These are phyloP conservation scores for Dendrocalamus sinicus DNA, from an alignment of 176 grass and related monocot species.

Conservation along the genomic window DNA sequence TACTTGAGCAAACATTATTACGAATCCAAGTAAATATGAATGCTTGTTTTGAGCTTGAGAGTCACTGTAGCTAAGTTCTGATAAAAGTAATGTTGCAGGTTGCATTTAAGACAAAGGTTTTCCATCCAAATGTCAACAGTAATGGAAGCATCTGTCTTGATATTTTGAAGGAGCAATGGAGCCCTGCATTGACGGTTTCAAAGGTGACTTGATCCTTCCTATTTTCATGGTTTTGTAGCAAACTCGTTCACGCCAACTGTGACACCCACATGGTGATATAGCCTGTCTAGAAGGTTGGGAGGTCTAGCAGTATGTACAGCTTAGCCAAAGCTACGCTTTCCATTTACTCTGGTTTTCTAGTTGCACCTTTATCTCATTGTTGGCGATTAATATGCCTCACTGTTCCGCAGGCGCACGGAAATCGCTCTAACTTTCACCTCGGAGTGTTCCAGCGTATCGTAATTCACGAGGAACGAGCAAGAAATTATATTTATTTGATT, in stretches of 20 bases:
- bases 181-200: conserved; percentile 64
- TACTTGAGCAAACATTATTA: neutral
- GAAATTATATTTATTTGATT: too few relatives aligned
- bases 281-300: neutral
- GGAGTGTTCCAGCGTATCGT: too few relatives aligned
- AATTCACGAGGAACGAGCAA: too few relatives aligned
- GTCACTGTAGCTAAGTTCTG: neutral
- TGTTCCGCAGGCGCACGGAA: too few relatives aligned
- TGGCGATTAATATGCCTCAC: too few relatives aligned
- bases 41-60: neutral
- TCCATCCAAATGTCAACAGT: conserved; percentile 65
- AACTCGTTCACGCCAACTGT: neutral
- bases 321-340: neutral
- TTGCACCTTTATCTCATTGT: neutral
- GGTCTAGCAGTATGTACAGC: neutral
- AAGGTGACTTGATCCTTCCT: conserved; percentile 39
- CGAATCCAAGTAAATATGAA: neutral
- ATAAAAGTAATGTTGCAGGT: conserved; percentile 32
- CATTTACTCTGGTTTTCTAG: neutral
- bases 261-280: neutral
- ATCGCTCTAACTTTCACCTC: too few relatives aligned
- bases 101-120: conserved; percentile 64
- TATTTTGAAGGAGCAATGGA: conserved; percentile 70
- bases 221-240: neutral
- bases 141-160: conserved; percentile 72